Evolutionary conservation across 495 filamentous ascomycete genomes (phyloP), one percentile per base, ranked within the genome.

Genomic region (Peziza echinospora): DNA sequence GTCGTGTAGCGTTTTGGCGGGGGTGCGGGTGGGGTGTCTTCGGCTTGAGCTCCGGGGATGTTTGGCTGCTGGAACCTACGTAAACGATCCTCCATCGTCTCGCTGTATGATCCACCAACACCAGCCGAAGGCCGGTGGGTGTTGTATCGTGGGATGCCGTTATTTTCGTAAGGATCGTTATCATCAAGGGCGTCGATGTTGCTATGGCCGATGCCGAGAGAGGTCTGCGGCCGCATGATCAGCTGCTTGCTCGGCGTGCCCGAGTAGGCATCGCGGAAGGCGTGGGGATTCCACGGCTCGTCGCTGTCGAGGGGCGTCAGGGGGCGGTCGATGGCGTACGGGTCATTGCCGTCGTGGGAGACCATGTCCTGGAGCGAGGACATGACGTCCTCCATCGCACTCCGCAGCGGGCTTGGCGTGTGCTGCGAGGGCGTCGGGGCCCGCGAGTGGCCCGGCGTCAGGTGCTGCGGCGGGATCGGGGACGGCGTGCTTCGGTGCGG

Each of bases 311-410:
- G 24, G 71, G 69, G 24, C 60, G 59, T 49, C 76, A 71, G 13
- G 73, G 71, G 17, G 64, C 66, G 50, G 66, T 65, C 24, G 19
- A 37, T 37, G 13, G 3, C 30, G 19, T 37, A 37, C n/a, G n/a
- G n/a, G 72, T 65, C 52, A 80, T 67, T 16, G 16, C 48, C 46
- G 5, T 26, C 23, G 19, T 13, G 22, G 22, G 46, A 24, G 39
- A 76, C 78, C 76, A 99, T 84, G 51, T 84, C 84, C 59, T 96
- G 74, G 44, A 99, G 64, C 25, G 89, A 93, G 49, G 85, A 84
- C 76, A 96, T 96, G 10, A 99, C 85, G 65, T 91, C 89, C 57
- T 94, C 86, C 87, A 96, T 96, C 0, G 89, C 89, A 60, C 84
- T 80, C 43, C 87, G 67, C 2, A 99, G 62, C 0, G 89, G 91